Evolutionary conservation across 202 grass and related monocot species (phyloP).

Genomic region (Cymbopogon flexuosus): DNA sequence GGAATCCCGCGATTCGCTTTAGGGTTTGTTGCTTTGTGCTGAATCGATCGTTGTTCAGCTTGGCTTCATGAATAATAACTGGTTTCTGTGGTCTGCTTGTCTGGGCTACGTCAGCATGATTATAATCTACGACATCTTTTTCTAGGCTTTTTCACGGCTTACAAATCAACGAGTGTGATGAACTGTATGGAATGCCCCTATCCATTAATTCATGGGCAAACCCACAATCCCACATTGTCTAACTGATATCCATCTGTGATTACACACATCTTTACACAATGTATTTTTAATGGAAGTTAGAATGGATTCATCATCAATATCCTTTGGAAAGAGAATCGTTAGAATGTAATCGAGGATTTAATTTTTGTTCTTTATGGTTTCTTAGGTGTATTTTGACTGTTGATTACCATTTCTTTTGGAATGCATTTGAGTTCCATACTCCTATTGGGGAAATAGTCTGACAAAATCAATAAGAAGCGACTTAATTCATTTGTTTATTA

Average conservation of each 20-base stretch:
- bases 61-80: background rate
- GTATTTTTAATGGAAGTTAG: background rate
- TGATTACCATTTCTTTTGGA: conserved; percentile 2
- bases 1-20: background rate
- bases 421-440: background rate
- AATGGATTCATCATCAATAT: too few species aligned
- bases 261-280: background rate
- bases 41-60: background rate
- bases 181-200: background rate
- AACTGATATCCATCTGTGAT: background rate
- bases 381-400: background rate
- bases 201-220: conserved; percentile 6
- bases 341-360: background rate
- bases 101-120: background rate
- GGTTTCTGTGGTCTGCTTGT: background rate
- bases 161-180: background rate
- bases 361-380: conserved; percentile 10
- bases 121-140: background rate
- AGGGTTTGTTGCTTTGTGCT: background rate
- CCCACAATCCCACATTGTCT: background rate
- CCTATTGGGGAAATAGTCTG: background rate
- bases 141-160: background rate
- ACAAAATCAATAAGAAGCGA: background rate
- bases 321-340: background rate
- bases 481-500: background rate